A percentile compares a stretch with the other conserved stretches of the same genome.
These are phyloP conservation scores for Ceratorhiza oryzae-sativae DNA, from an alignment of 1,284 basidiomycete species.

Conservation along the genomic window DNA sequence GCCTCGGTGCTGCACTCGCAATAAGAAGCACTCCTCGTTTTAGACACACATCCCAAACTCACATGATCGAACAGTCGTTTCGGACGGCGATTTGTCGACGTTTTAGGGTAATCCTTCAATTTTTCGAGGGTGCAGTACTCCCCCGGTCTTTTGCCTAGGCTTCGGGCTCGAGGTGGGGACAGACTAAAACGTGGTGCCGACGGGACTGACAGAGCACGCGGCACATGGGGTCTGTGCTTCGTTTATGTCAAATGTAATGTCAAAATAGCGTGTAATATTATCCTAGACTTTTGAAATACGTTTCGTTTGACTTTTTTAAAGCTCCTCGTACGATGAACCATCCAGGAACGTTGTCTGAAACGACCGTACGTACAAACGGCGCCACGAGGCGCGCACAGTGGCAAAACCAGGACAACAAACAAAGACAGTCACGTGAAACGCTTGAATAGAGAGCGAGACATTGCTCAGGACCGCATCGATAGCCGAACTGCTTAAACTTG, in stretches of 20 bases:
- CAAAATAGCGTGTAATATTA: neutral
- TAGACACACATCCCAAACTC: neutral
- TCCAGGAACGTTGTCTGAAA: neutral
- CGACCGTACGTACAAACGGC: neutral
- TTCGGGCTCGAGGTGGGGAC: neutral
- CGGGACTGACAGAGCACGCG: neutral
- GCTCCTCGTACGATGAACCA: neutral
- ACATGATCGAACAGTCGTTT: neutral
- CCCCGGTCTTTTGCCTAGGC: no score
- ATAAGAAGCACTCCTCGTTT: neutral
- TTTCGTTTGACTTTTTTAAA: neutral
- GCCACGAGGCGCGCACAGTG: neutral
- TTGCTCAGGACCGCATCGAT: no score
- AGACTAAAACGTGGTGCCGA: neutral
- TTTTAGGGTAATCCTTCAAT: conserved; percentile 1
- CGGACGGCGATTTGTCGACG: neutral
- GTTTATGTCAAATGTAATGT: neutral
- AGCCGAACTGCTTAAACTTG: no score
- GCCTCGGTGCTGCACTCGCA: neutral
- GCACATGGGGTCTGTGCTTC: neutral
- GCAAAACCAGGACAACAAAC: neutral
- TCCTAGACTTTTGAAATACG: neutral
- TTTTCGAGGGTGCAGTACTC: neutral
- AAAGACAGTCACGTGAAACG: neutral
- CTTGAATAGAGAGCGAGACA: neutral